A percentile compares a stretch with the other conserved stretches of the same genome.
Conservation (phyloP, 148 eudicot genomes). For the Persicaria maculosa region DNA sequence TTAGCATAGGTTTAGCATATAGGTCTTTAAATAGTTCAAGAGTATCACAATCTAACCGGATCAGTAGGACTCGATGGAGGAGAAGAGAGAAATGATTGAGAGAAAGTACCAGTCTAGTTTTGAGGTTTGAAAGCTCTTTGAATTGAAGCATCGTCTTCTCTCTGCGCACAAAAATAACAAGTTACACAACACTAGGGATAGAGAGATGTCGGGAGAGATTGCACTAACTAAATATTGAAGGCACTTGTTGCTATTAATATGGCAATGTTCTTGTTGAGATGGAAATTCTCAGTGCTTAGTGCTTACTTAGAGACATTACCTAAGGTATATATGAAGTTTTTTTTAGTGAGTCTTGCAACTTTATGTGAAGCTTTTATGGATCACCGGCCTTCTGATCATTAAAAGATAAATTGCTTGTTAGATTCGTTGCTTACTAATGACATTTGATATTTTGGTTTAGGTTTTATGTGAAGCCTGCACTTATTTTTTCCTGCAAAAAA, state of each 20-base stretch:
- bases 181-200: too few species aligned
- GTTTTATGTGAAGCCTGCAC: background rate
- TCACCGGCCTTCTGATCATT: background rate
- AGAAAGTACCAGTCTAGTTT: too few species aligned
- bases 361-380: background rate
- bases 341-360: background rate
- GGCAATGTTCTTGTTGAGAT: conserved; percentile 80
- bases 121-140: too few species aligned
- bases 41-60: too few species aligned
- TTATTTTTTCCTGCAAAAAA: too few species aligned
- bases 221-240: conserved; percentile 84
- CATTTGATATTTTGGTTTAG: background rate
- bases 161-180: too few species aligned
- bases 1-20: too few species aligned
- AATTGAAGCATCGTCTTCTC: too few species aligned
- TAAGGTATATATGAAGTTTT: conserved; percentile 38
- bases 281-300: conserved; percentile 57
- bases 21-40: too few species aligned
- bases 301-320: conserved; percentile 84
- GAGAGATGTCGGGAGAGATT: conserved; percentile 33
- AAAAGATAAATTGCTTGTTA: background rate
- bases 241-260: conserved; percentile 90
- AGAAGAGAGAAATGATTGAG: too few species aligned
- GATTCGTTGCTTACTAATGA: background rate
- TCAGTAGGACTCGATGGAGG: too few species aligned